Evolutionary conservation across 352 stramenopile species (phyloP).

Genomic region (Phytophthora uliginosa): DNA sequence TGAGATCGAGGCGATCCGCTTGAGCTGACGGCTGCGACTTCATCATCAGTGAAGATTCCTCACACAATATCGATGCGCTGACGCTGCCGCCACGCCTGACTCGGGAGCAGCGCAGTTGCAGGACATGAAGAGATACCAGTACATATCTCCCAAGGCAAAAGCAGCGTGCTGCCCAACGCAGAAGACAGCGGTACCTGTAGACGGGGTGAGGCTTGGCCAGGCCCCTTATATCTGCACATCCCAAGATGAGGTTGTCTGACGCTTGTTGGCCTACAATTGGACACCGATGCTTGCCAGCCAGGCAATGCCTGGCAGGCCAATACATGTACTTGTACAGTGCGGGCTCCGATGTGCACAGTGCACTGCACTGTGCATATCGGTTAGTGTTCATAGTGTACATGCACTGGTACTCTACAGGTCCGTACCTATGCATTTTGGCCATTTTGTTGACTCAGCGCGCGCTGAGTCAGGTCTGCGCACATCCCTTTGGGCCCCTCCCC

Average conservation of each 20-base stretch:
- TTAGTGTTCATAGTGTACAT: slow-evolving; percentile 20
- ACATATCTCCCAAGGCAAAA: neutral
- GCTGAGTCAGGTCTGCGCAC: slow-evolving; percentile 29
- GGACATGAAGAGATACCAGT: neutral
- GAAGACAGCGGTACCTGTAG: slow-evolving; percentile 1
- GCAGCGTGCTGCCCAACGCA: neutral
- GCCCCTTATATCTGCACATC: neutral
- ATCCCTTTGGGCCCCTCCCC: slow-evolving; percentile 17
- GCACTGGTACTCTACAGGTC: slow-evolving; percentile 11
- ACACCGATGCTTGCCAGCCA: neutral
- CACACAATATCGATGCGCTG: no score
- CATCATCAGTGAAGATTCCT: neutral
- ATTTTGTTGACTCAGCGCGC: slow-evolving; percentile 30
- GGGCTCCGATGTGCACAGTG: slow-evolving; percentile 10
- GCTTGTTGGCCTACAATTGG: slow-evolving; percentile 2
- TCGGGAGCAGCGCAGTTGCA: neutral
- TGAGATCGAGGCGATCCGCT: neutral
- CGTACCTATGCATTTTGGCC: neutral
- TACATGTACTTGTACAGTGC: neutral
- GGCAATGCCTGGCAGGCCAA: neutral
- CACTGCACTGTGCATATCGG: slow-evolving; percentile 15
- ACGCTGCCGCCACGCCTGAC: slow-evolving; percentile 6
- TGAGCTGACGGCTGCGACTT: neutral
- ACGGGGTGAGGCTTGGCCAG: neutral
- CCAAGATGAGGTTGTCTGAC: slow-evolving; percentile 19